Evolutionary conservation across 2,329 filamentous ascomycete genomes (phyloP).

Genomic region (Penicillium sp.): DNA sequence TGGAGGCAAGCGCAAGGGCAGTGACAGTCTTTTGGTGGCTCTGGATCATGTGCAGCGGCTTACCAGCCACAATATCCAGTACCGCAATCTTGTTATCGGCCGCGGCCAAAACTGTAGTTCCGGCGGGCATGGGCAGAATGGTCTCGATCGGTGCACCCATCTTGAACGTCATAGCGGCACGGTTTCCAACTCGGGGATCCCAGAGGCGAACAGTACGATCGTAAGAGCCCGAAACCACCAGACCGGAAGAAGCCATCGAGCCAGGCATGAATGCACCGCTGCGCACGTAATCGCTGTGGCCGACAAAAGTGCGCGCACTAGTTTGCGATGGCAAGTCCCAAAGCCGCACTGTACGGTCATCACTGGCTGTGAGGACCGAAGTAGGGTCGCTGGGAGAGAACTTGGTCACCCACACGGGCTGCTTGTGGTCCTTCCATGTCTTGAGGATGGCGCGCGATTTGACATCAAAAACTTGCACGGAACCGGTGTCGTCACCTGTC

Average conservation of each 20-base stretch:
- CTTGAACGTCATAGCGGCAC: conserved; percentile 87
- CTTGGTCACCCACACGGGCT: conserved; percentile 86
- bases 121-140: conserved; percentile 81
- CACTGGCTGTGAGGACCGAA: conserved; percentile 80
- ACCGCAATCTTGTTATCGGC: conserved; percentile 86
- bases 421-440: conserved; percentile 92
- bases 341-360: conserved; percentile 86
- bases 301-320: conserved; percentile 73
- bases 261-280: conserved; percentile 80
- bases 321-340: conserved; percentile 88
- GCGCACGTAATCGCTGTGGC: conserved; percentile 90
- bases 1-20: conserved; percentile 74
- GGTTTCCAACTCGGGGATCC: conserved; percentile 73
- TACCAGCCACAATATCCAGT: conserved; percentile 86
- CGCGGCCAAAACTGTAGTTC: conserved; percentile 80
- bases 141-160: conserved; percentile 85
- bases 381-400: conserved; percentile 91
- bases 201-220: conserved; percentile 90
- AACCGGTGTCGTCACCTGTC: conserved; percentile 86
- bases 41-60: conserved; percentile 78
- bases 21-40: conserved; percentile 99
- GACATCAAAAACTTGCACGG: conserved; percentile 93
- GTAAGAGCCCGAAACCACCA: conserved; percentile 88
- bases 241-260: conserved; percentile 58
- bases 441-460: conserved; percentile 86